Evolutionary conservation across 2,329 filamentous ascomycete genomes (phyloP).

Genomic region (Ceratocystis cacaofunesta): DNA sequence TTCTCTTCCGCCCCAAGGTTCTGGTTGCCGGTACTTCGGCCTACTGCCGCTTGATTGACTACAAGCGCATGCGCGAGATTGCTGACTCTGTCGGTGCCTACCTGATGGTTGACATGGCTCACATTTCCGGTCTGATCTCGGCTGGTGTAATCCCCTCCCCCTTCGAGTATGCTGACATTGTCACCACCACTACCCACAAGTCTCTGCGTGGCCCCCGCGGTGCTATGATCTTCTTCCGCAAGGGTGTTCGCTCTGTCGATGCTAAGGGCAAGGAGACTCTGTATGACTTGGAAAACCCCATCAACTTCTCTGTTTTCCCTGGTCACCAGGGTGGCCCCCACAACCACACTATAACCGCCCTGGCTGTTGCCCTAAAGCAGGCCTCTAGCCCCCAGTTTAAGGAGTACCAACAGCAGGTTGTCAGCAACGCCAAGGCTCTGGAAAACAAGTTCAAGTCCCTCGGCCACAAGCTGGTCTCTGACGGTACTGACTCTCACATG

Average conservation of each 20-base stretch:
- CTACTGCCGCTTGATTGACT: slow-evolving; percentile 97
- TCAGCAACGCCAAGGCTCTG: slow-evolving; percentile 84
- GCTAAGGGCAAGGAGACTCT: slow-evolving; percentile 81
- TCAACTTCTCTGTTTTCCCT: slow-evolving; percentile 98
- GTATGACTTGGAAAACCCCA: slow-evolving; percentile 88
- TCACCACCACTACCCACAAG: slow-evolving; percentile 98
- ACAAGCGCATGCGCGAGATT: slow-evolving; percentile 88
- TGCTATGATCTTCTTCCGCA: slow-evolving; percentile 99
- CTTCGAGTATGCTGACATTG: slow-evolving; percentile 84
- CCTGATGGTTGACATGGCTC: slow-evolving; percentile 93
- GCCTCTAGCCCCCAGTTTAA: slow-evolving; percentile 82
- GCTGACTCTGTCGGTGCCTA: slow-evolving; percentile 88
- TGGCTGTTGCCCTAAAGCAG: slow-evolving; percentile 90
- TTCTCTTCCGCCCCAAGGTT: slow-evolving; percentile 88
- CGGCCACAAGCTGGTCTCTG: slow-evolving; percentile 86
- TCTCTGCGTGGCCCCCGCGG: slow-evolving; percentile 92
- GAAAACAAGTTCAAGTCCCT: slow-evolving; percentile 72
- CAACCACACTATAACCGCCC: slow-evolving; percentile 98
- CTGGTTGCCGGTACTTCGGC: slow-evolving; percentile 93
- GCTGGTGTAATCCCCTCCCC: slow-evolving; percentile 86
- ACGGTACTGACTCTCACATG: slow-evolving; percentile 95
- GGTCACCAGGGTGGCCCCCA: slow-evolving; percentile 97
- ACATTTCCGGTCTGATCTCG: slow-evolving; percentile 92
- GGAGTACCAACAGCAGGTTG: slow-evolving; percentile 81
- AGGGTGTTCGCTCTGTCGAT: slow-evolving; percentile 80